Base-by-base conservation (phyloP, 768 basidiomycete species). In the Hydnomerulius pinastri region DNA sequence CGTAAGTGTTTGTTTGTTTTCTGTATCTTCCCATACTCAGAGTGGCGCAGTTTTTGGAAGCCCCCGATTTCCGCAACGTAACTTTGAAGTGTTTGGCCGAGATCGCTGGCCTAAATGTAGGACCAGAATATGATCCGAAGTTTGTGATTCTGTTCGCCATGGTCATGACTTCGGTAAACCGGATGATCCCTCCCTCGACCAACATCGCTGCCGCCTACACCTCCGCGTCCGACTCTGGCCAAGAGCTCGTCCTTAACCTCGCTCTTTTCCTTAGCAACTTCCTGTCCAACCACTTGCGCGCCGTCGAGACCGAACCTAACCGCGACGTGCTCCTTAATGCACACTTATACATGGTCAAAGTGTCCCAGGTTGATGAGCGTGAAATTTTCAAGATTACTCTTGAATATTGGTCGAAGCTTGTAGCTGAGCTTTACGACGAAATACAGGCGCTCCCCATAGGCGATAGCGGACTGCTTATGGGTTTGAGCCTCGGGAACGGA, bases 331-430 rank as follows among this genome's bases (percentile, higher is more conserved):
- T 99, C 23, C 81, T 98, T 45, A 99, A 98, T 65, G 95, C 96
- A 0, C 96, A 99, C 69, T 75, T 96, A 24, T 99, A 98, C 72
- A 92, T 99, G 83, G 92, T 98, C 66, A 98, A 98, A 71, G 86
- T 99, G 30, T 95, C 92, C 0, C 93, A 94, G 59, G 97, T 99
- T 29, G 96, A 99, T 61, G 97, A 99, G 65, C 86, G 96, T 44
- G 97, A 99, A 70, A 90, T 99, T 56, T 98, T 98, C 85, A 99
- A 99, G 73, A 97, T 99, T 63, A 97, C 96, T 59, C 73, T 98
- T 63, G 97, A 98, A 65, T 99, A 98, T 73, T 99, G 97, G 92
- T 69, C 85, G 47, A 94, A 95, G 69, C 85, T 99, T 23, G 96
- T 99, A 12, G 84, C 92, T 2, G 96, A 97, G 65, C 79, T 99